Conservation (phyloP, 768 basidiomycete genomes). For the Boletus pseudo-olivaceus region DNA sequence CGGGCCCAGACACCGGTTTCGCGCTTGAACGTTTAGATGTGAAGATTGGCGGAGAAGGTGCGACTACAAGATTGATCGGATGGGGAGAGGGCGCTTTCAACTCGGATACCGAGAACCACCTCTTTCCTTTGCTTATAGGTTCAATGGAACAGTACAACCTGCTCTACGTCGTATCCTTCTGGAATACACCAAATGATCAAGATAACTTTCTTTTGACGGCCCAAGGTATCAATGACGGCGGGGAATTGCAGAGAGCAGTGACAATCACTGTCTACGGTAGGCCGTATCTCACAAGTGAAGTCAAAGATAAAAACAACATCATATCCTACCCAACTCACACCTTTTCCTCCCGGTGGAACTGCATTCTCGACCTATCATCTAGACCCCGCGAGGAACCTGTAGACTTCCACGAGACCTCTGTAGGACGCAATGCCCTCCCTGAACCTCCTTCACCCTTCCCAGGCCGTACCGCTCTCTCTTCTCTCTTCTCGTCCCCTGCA, state of each 20-base stretch:
- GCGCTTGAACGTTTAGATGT: slow-evolving; percentile 75
- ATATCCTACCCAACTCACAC: slow-evolving; percentile 60
- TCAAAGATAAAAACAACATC: slow-evolving; percentile 12
- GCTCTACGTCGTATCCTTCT: slow-evolving; percentile 84
- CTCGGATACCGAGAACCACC: slow-evolving; percentile 35
- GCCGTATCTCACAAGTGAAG: slow-evolving; percentile 46
- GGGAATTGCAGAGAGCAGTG: slow-evolving; percentile 70
- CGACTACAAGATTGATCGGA: slow-evolving; percentile 45
- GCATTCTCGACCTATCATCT: slow-evolving; percentile 72
- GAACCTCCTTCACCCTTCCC: slow-evolving; percentile 84
- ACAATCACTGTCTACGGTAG: slow-evolving; percentile 76
- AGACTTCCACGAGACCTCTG: slow-evolving; percentile 14
- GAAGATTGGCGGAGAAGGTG: slow-evolving; percentile 67
- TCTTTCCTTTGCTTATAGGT: slow-evolving; percentile 73
- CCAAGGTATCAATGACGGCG: slow-evolving; percentile 30
- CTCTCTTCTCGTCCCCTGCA: slow-evolving; percentile 26
- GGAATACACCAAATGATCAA: slow-evolving; percentile 58
- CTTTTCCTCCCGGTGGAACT: slow-evolving; percentile 89
- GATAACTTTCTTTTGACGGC: slow-evolving; percentile 34
- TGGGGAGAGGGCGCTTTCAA: slow-evolving; percentile 42
- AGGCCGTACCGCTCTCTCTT: slow-evolving; percentile 26
- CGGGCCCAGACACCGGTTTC: slow-evolving; percentile 59
- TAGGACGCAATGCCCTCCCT: slow-evolving; percentile 48
- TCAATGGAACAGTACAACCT: slow-evolving; percentile 82
- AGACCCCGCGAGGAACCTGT: slow-evolving; percentile 22